Percentiles rank a stretch among this genome's conserved stretches.
phyloP scores from a whole-genome alignment of 768 basidiomycete genomes.

The Pulveroboletus sp. region DNA sequence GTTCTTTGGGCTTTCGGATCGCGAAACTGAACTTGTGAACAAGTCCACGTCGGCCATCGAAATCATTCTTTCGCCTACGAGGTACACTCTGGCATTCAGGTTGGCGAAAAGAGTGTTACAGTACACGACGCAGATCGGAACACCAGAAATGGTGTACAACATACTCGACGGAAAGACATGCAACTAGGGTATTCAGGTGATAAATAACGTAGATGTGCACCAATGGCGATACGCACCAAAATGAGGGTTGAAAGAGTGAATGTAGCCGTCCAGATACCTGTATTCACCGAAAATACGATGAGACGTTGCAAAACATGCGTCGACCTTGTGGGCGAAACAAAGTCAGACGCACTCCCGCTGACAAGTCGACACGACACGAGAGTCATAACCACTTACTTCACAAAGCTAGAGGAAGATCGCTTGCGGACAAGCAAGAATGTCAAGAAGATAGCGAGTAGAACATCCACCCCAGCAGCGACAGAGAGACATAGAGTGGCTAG shows the following conservation, averaged over 20 bases:
- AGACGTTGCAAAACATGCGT: not conserved
- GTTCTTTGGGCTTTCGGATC: too few relatives aligned
- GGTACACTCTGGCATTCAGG: too few relatives aligned
- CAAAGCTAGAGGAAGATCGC: not conserved
- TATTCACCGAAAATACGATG: not conserved
- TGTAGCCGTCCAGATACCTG: slow-evolving; percentile 49
- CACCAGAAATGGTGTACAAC: not conserved
- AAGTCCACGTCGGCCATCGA: too few relatives aligned
- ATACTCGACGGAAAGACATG: not conserved
- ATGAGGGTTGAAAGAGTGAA: slow-evolving; percentile 42
- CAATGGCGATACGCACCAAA: slow-evolving; percentile 37
- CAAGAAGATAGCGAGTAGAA: not conserved
- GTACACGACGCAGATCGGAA: not conserved
- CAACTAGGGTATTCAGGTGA: not conserved
- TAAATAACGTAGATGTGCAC: too few relatives aligned
- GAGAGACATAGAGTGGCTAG: not conserved
- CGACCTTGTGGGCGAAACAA: not conserved
- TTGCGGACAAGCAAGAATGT: not conserved
- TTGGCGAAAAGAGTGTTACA: too few relatives aligned
- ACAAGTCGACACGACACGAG: not conserved
- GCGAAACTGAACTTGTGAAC: too few relatives aligned
- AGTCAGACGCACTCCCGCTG: not conserved
- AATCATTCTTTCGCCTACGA: too few relatives aligned
- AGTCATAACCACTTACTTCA: not conserved
- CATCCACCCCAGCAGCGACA: not conserved